A percentile compares a stretch with the other conserved stretches of the same genome.
Conservation (phyloP, 2,329 filamentous ascomycete species). For the Arachnomyces sp. region DNA sequence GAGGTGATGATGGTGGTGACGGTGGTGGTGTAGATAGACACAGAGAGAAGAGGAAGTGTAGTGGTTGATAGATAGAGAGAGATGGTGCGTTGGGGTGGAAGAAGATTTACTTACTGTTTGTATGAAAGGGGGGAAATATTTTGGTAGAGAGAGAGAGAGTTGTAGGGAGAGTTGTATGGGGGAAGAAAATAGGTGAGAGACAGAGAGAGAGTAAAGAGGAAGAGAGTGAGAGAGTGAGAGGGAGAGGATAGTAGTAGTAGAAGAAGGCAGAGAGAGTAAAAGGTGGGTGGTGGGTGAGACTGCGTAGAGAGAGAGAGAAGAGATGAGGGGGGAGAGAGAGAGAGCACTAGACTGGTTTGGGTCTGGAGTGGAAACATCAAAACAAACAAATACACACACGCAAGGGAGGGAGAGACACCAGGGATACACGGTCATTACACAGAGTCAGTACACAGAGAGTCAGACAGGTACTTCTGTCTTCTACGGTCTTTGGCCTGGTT, state of each 20-base stretch:
- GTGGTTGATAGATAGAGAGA: too few relatives aligned
- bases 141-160: conserved; percentile 23
- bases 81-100: neutral
- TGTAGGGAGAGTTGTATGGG: conserved; percentile 27
- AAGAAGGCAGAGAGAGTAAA: conserved; percentile 20
- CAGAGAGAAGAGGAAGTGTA: neutral
- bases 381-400: too few relatives aligned
- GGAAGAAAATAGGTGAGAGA: conserved; percentile 20
- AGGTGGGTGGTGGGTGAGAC: conserved; percentile 14
- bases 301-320: conserved; percentile 16
- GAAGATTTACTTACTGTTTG: conserved; percentile 22
- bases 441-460: too few relatives aligned
- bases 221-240: conserved; percentile 24
- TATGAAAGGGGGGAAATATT: conserved; percentile 27
- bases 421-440: too few relatives aligned
- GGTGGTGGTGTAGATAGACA: neutral
- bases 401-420: too few relatives aligned
- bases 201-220: conserved; percentile 27
- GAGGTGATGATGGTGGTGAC: neutral
- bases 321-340: conserved; percentile 20
- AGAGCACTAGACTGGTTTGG: too few relatives aligned
- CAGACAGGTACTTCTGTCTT: too few relatives aligned
- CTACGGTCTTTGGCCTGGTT: too few relatives aligned
- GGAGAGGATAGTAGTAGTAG: conserved; percentile 25
- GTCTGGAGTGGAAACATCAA: too few relatives aligned